phyloP scores from a whole-genome alignment of 2,329 filamentous ascomycete genomes.

The Neodidymelliopsis sp. region DNA sequence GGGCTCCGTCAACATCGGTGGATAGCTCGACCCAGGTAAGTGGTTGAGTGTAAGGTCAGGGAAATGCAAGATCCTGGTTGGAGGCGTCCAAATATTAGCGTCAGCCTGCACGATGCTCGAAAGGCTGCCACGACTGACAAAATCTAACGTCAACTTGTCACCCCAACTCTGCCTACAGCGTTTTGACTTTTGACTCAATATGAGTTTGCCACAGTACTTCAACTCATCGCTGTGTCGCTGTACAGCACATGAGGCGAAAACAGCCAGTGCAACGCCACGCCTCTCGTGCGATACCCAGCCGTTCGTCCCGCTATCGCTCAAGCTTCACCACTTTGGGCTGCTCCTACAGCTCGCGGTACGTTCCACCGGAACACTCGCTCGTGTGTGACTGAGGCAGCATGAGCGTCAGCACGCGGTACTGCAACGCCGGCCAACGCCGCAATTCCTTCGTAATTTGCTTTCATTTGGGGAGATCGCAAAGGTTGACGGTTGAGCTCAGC shows the following conservation, averaged over 20 bases:
- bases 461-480: background rate
- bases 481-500: background rate
- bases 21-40: constrained; percentile 7
- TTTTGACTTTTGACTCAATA: no score
- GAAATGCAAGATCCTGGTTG: constrained; percentile 3
- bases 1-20: constrained; percentile 7
- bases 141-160: no score
- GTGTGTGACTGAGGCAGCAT: constrained; percentile 18
- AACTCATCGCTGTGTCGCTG: no score
- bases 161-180: no score
- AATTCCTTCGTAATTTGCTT: constrained; percentile 1
- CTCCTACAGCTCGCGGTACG: constrained; percentile 11
- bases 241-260: background rate
- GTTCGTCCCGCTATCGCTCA: constrained; percentile 15
- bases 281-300: constrained; percentile 5
- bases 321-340: constrained; percentile 12
- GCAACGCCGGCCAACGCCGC: constrained; percentile 9
- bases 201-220: no score
- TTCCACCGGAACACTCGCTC: constrained; percentile 15
- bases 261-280: background rate
- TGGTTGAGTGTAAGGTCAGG: constrained; percentile 7
- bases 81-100: constrained; percentile 1
- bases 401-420: constrained; percentile 8
- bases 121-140: no score
- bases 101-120: constrained; percentile 1